phyloP scores from a whole-genome alignment of 805 yeast species.

The Diddensiella transvaalensis region DNA sequence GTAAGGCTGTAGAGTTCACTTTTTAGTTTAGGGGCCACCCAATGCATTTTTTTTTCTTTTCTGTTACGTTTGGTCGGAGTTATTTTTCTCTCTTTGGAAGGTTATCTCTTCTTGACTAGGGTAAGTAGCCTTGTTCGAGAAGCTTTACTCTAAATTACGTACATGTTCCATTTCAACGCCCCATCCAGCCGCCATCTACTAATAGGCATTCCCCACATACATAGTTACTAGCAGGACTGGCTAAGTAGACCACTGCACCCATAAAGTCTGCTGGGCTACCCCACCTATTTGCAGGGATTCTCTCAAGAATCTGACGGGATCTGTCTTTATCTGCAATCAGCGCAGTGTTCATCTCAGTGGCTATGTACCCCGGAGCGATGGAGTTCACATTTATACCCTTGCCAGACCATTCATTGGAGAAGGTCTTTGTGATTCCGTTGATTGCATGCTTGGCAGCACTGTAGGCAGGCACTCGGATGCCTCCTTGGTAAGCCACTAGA shows the following conservation, averaged over 20 bases:
- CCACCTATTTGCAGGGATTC: constrained; percentile 48
- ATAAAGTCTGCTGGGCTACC: constrained; percentile 48
- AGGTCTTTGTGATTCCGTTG: constrained; percentile 36
- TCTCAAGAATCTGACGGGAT: constrained; percentile 31
- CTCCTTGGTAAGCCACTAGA: constrained; percentile 41
- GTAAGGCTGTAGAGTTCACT: too few relatives aligned
- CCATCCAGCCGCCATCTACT: constrained; percentile 58
- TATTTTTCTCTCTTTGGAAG: too few relatives aligned
- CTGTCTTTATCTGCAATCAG: constrained; percentile 30
- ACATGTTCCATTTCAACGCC: too few relatives aligned
- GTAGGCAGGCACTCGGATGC: constrained; percentile 38
- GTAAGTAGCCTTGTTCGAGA: too few relatives aligned
- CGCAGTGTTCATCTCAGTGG: constrained; percentile 43
- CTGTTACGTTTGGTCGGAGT: too few relatives aligned
- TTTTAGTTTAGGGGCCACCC: too few relatives aligned
- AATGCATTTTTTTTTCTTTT: too few relatives aligned
- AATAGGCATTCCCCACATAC: constrained; percentile 49
- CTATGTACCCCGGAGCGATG: constrained; percentile 49
- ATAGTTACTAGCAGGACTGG: constrained; percentile 48
- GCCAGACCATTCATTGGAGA: constrained; percentile 45
- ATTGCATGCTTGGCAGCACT: constrained; percentile 44
- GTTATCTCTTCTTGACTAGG: too few relatives aligned
- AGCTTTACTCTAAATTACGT: too few relatives aligned
- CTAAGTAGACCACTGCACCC: constrained; percentile 44
- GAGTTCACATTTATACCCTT: constrained; percentile 46